Conservation (phyloP, 495 filamentous ascomycete genomes). For the Talaromyces wortmannii region DNA sequence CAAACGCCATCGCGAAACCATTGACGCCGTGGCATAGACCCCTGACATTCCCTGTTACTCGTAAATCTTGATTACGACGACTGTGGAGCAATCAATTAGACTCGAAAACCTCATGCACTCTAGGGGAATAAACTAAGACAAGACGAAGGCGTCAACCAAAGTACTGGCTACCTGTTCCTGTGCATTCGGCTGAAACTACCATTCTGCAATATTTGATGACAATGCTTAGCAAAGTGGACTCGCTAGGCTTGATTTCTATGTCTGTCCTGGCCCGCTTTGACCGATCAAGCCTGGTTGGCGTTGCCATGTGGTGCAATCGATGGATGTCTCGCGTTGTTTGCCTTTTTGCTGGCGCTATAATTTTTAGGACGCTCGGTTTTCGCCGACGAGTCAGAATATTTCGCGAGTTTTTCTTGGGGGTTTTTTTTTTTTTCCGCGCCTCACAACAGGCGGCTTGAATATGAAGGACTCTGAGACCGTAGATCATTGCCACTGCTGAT, state of each 20-base stretch:
- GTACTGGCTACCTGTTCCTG: not conserved
- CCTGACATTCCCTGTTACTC: not conserved
- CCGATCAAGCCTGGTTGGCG: too few relatives aligned
- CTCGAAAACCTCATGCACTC: not conserved
- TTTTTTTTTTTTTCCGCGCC: not conserved
- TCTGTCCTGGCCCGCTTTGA: too few relatives aligned
- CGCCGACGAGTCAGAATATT: not conserved
- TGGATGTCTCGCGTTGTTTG: not conserved
- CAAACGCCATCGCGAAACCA: too few relatives aligned
- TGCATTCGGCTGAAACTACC: too few relatives aligned
- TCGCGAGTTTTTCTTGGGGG: not conserved
- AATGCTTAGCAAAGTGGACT: too few relatives aligned
- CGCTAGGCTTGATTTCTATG: too few relatives aligned
- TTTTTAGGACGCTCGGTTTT: not conserved
- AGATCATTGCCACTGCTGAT: not conserved
- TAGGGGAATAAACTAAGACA: too few relatives aligned
- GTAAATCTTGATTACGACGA: not conserved
- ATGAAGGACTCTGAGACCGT: not conserved
- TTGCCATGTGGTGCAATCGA: not conserved
- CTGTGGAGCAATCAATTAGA: not conserved
- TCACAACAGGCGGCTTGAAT: not conserved
- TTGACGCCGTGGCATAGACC: too few relatives aligned
- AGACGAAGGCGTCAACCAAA: not conserved
- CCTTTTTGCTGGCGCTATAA: not conserved
- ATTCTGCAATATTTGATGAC: too few relatives aligned